Conservation (phyloP, 345 rosid genomes). For the Salix suchowensis region DNA sequence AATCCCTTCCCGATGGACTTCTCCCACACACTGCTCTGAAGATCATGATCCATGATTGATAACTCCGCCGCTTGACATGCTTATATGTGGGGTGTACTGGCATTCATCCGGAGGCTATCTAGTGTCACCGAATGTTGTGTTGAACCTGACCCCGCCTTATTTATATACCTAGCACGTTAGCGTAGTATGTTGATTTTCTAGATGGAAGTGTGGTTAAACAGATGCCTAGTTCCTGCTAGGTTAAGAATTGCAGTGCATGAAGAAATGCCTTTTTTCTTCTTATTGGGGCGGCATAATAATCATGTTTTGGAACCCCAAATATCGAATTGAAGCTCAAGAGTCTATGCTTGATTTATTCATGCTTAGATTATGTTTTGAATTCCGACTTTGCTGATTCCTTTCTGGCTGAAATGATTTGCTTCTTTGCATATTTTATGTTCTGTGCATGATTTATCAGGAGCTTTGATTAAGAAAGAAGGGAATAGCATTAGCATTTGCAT, state of each 20-base stretch:
- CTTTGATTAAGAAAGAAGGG: too few species aligned
- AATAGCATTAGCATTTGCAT: too few species aligned
- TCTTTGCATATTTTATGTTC: too few species aligned
- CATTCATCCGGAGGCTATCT: neutral
- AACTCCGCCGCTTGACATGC: neutral
- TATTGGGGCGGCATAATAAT: neutral
- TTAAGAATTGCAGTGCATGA: neutral
- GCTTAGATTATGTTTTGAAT: too few species aligned
- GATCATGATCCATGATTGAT: neutral
- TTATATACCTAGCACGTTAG: neutral
- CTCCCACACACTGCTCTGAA: slow-evolving; percentile 50
- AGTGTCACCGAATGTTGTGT: neutral
- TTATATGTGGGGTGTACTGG: neutral
- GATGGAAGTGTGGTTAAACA: neutral
- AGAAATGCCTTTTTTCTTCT: neutral
- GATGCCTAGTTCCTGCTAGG: neutral
- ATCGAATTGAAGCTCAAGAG: too few species aligned
- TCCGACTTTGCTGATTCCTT: too few species aligned
- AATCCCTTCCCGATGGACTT: slow-evolving; percentile 80
- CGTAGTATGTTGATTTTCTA: neutral
- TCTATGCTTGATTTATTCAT: too few species aligned
- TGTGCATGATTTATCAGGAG: too few species aligned
- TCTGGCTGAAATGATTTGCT: too few species aligned
- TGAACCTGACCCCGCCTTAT: neutral
- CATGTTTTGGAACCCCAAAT: neutral